These are phyloP conservation scores for Globisporangium carolinianum DNA, from an alignment of 352 stramenopile species.

Conservation along the genomic window DNA sequence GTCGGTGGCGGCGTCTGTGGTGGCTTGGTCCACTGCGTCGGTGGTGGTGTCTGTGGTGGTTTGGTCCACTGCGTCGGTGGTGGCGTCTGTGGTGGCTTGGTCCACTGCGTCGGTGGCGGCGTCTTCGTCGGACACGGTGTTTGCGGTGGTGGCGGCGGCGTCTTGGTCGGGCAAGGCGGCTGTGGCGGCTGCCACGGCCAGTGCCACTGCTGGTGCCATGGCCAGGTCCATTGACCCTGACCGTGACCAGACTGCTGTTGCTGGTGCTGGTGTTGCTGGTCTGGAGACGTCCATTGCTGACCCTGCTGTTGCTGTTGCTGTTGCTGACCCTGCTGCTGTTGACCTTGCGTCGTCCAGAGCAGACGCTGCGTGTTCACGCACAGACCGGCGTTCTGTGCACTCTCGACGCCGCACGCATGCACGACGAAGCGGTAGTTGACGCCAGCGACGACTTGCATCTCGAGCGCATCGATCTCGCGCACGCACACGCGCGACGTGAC, in stretches of 20 bases:
- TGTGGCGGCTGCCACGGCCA: neutral
- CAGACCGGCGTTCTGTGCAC: neutral
- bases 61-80: neutral
- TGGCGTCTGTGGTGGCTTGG: no score
- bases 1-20: neutral
- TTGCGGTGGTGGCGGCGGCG: neutral
- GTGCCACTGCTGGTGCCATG: neutral
- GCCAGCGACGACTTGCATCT: neutral
- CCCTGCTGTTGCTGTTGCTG: neutral
- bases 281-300: neutral
- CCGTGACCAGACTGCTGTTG: no score
- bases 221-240: neutral
- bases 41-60: neutral
- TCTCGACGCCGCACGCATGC: neutral
- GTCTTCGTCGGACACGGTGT: no score
- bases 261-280: neutral
- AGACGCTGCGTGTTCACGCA: neutral
- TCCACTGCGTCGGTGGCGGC: neutral
- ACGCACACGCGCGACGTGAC: neutral
- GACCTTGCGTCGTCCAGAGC: neutral
- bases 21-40: no score
- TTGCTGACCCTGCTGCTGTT: neutral
- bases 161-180: neutral
- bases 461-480: neutral
- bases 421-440: slow-evolving; percentile 1